Base-by-base conservation (phyloP, 2,329 filamentous ascomycete genomes). In the Teratosphaeria viscida region DNA sequence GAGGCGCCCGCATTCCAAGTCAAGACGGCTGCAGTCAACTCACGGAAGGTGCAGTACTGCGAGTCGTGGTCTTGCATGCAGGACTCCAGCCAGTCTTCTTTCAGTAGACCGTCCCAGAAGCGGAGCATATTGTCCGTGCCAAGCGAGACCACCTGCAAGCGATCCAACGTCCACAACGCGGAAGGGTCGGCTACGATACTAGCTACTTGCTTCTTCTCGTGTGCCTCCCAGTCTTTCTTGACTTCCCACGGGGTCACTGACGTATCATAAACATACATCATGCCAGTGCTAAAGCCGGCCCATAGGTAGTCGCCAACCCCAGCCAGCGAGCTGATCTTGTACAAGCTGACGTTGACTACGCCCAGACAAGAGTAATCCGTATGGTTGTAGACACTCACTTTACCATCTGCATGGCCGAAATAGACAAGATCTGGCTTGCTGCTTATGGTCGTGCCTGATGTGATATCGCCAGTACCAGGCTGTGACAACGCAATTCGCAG, bases 1-100 rank as follows among this genome's bases (percentile, higher is more conserved):
- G 88, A 87, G n/a, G 94, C 94, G 1, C 94, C 94, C 1, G 92
- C 92, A 72, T 99, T 99, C 94, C 94, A 99, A 0, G 92, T 96
- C 78, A 97, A 82, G 29, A 96, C 84, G 43, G 90, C 78, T 12
- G 89, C 86, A 55, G 85, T 87, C 60, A 97, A 79, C 67, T 95
- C 86, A 58, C 91, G 82, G 72, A 97, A 96, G 32, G 83, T 81
- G 77, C 92, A 96, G 70, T 90, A 97, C 55, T 94, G 83, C 0
- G 82, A 79, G 68, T 96, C 92, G 62, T 86, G 85, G 35, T 82
- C 81, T 70, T 95, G 90, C 91, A 99, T 95, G 63, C 90, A 84
- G 39, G 81, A 79, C 74, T 96, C 92, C n/a, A 97, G 80, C 88
- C 90, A 96, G 74, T 97, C 94, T 29, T 96, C 90, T 72, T 94